Conservation (phyloP, 352 stramenopile genomes). For the Phytophthora ohioensis region DNA sequence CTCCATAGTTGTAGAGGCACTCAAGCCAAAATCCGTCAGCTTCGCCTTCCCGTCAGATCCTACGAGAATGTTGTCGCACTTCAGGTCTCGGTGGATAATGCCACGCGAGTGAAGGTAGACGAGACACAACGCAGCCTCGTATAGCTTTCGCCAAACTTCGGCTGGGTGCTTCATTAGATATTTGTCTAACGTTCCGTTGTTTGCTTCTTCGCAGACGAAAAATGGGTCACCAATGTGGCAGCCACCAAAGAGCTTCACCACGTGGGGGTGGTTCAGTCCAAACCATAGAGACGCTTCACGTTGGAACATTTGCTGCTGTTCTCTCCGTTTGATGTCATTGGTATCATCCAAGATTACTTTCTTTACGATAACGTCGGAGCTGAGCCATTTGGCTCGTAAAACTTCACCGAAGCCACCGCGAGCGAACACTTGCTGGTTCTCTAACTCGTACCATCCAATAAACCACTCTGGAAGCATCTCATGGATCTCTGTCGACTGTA, state of each 20-base stretch:
- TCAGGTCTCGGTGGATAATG: conserved; percentile 43
- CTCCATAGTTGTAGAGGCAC: background rate
- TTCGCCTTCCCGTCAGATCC: conserved; percentile 35
- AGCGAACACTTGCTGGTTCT: conserved; percentile 1
- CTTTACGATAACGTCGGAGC: conserved; percentile 38
- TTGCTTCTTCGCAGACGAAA: conserved; percentile 41
- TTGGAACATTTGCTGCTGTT: conserved; percentile 14
- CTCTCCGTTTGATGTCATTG: background rate
- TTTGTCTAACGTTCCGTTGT: conserved; percentile 12
- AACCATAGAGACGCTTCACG: conserved; percentile 38
- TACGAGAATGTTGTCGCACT: conserved; percentile 48
- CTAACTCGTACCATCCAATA: conserved; percentile 11
- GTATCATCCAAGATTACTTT: background rate
- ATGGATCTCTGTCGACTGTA: background rate
- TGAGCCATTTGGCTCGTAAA: conserved; percentile 21
- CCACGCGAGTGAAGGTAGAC: conserved; percentile 32
- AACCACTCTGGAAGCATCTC: conserved; percentile 9
- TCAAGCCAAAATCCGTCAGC: conserved; percentile 42
- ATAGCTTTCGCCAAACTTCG: conserved; percentile 30
- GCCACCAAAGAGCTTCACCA: conserved; percentile 44
- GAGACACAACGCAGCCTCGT: conserved; percentile 34
- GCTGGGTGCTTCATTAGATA: conserved; percentile 19
- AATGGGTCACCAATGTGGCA: conserved; percentile 37
- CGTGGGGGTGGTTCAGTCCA: conserved; percentile 38
- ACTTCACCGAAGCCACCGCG: conserved; percentile 4